Base-by-base conservation (phyloP, 345 rosid genomes). In the Ricinus communis region DNA sequence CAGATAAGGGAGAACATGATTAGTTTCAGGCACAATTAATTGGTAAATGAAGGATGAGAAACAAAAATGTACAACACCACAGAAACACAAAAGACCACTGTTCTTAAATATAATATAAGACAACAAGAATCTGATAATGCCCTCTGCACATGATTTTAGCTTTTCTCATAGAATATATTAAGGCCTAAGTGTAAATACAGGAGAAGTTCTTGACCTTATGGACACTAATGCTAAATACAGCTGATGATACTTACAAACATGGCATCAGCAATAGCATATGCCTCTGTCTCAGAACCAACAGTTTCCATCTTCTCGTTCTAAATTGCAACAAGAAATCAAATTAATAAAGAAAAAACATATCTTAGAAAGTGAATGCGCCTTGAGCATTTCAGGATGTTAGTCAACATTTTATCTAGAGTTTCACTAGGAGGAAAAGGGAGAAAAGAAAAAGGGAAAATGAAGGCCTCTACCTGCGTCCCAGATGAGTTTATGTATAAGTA, bases 261-360 rank as follows among this genome's bases (percentile, higher is more conserved):
- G 6, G 80, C 73, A 69, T 92, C 99, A 63, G 93, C 97, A 63
- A 95, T 90, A 47, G 93, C 93, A 85, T 81, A 95, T 71, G 97
- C 97, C 68, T 90, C 99, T 5, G 93, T 85, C 79, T 95, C 99
- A 53, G 97, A 82, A 67, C 96, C 99, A 74, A 95, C 97, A 38
- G 86, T 83, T 82, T 95, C 91, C 88, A 75, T 83, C 81, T 89
- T 85, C 79, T 86, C 96, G 85, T 91, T 83, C 99, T 92, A 78
- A 65, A 85, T 61, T 41, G 75, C 41, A 77, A 54, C 31, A 63
- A 53, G 53, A 31, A 71, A 45, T 62, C 66, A 66, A 50, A 62
- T 74, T 8, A 70, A 43, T 70, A 46, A 28, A 22, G 66, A 71
- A 8, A 28, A 43, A 55, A 27, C 19, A 69, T 28, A 33, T 38